phyloP scores from a whole-genome alignment of 768 basidiomycete genomes.

The Leccinum truebloodii region DNA sequence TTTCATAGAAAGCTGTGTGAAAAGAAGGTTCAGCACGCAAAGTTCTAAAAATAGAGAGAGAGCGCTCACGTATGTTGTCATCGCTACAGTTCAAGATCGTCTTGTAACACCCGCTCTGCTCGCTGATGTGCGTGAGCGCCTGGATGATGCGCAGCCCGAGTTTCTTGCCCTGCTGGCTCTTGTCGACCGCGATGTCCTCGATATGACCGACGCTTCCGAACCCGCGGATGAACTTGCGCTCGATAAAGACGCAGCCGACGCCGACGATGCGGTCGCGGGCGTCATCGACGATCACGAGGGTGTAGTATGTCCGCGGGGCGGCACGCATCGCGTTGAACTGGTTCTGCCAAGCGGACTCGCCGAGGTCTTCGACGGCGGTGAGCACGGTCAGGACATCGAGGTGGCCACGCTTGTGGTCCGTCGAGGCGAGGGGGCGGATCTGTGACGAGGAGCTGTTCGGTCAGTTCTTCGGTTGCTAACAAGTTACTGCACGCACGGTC shows the following conservation, averaged over 20 bases:
- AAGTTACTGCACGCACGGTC: conserved; percentile 8
- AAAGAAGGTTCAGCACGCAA: conserved; percentile 12
- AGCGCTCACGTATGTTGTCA: conserved; percentile 81
- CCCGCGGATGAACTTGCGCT: conserved; percentile 90
- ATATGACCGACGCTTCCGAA: conserved; percentile 93
- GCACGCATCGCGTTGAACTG: conserved; percentile 65
- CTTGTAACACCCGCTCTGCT: conserved; percentile 87
- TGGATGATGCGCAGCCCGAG: conserved; percentile 87
- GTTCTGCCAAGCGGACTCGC: conserved; percentile 64
- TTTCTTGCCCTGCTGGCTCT: conserved; percentile 86
- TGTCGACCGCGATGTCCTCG: conserved; percentile 95
- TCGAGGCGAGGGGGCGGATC: conserved; percentile 88
- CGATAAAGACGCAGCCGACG: conserved; percentile 82
- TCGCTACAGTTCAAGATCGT: conserved; percentile 95
- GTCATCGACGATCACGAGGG: conserved; percentile 80
- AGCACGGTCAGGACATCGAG: conserved; percentile 78
- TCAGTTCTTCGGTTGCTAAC: neutral
- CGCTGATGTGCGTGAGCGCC: conserved; percentile 81
- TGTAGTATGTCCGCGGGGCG: conserved; percentile 71
- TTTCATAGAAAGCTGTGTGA: conserved; percentile 87
- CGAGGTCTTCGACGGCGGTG: conserved; percentile 66
- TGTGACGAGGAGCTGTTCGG: conserved; percentile 32
- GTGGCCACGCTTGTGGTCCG: conserved; percentile 82
- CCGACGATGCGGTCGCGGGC: conserved; percentile 78
- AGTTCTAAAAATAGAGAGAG: neutral